Evolutionary conservation across 83 land plant genomes (phyloP), one percentile per base, ranked within the genome.

Genomic region (Thuja plicata): DNA sequence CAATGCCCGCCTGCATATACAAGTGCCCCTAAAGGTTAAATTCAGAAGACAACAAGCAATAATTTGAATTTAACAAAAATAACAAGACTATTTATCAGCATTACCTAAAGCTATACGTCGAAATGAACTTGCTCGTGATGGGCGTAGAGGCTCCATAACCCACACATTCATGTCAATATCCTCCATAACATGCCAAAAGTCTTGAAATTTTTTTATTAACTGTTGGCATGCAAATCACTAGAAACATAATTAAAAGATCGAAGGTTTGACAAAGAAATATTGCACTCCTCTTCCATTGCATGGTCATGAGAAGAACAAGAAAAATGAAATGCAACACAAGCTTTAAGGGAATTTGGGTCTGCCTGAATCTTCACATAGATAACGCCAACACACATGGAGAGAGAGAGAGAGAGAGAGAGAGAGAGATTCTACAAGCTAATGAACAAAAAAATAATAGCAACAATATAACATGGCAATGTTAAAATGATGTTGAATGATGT

Each of bases 181-280:
- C 52, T 89, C 90, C 90, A 89, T 89, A 45, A 89, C 90, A 89
- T 86, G 35, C 90, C 90, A 89, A 17, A 89, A 89, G 35, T 89
- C 90, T 87, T 89, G 90, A 89, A 87, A 89, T 27, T 71, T 66
- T 24, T 89, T 57, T 17, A 87, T 84, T 17, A 46, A 21, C 90
- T 89, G 74, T 55, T 15, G 11, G 24, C 34, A 81, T 34, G 87
- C 32, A 52, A 57, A 30, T 82, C 0, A 9, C 9, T 82, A 3
- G 45, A 35, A 82, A 46, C 45, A 27, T 66, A 66, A 24, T 6
- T 21, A 43, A 82, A 82, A 82, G 50, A 30, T 34, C 27, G 24
- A 82, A 6, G 15, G 37, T 74, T 74, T 74, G 38, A 74, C 34
- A 74, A 74, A 74, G 38, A 74, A 74, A 74, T 32, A 74, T 34